Evolutionary conservation across 2,329 filamentous ascomycete genomes (phyloP), one percentile per base, ranked within the genome.

Genomic region (Trichoderma semiorbis): DNA sequence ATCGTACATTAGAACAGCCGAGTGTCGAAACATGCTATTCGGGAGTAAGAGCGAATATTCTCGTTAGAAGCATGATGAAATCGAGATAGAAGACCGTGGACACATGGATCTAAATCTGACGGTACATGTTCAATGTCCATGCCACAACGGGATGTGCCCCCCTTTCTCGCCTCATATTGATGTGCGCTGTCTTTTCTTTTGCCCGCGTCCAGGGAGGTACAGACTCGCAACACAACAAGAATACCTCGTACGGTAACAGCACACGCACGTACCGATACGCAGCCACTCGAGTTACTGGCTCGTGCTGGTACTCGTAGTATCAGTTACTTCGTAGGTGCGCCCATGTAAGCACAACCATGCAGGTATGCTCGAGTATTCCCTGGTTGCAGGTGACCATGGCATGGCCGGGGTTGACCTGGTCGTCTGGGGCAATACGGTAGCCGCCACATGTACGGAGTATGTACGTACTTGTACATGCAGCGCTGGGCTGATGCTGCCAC

Each of bases 341-440:
- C 39, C 43, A n/a, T 66, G 43, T 43, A 66, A 36, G 28, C 26
- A 12, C 36, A 30, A 18, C 7, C 62, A 53, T 65, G 62, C 62
- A 65, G 11, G 30, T 21, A 58, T 32, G 24, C 18, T 30, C 26
- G 53, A 28, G 66, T 47, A 28, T 36, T 57, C 18, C 30, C 34
- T 32, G 55, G 12, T 16, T 60, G 26, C 55, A 39, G 53, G 24
- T 47, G 34, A 30, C 34, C 21, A 47, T 69, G 34, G 26, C 11
- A 32, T 60, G 28, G 32, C 53, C 57, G 7, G 65, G 53, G 34
- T 43, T 50, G 18, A 30, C 53, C 65, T 60, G 43, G 65, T 60
- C 43, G 65, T 60, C 65, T 47, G 65, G 65, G 66, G 66, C 66
- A 69, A 61, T 68, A 60, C 34, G 65, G 65, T 24, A 68, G 53